These are phyloP conservation scores for Lophium mytilinum DNA, from an alignment of 495 filamentous ascomycete species.

Conservation along the genomic window DNA sequence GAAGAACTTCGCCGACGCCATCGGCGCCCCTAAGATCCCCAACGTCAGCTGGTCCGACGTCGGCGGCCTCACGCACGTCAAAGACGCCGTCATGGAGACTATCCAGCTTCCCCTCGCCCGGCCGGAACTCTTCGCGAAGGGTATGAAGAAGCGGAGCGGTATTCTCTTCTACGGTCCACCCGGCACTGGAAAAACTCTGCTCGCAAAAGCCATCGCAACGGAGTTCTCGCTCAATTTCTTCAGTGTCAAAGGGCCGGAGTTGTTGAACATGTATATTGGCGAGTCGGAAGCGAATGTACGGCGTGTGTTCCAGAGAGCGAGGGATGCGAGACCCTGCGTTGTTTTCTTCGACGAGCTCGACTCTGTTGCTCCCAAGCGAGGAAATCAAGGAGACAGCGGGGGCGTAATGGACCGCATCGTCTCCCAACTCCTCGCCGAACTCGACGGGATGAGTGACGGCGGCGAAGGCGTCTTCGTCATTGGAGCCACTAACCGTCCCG, in stretches of 20 bases:
- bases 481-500: conserved; percentile 90
- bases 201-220: conserved; percentile 96
- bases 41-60: conserved; percentile 97
- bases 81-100: conserved; percentile 91
- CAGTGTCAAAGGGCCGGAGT: conserved; percentile 92
- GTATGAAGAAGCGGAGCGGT: conserved; percentile 97
- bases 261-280: conserved; percentile 99
- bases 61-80: conserved; percentile 85
- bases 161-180: conserved; percentile 98
- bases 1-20: conserved; percentile 95
- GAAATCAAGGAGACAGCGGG: conserved; percentile 95
- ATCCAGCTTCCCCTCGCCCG: conserved; percentile 89
- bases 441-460: conserved; percentile 95
- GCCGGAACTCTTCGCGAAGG: conserved; percentile 92
- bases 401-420: conserved; percentile 99
- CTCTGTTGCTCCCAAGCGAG: conserved; percentile 92
- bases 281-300: conserved; percentile 97
- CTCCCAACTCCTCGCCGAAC: conserved; percentile 84
- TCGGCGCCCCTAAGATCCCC: conserved; percentile 96
- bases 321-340: conserved; percentile 93
- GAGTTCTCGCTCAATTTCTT: conserved; percentile 99
- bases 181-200: conserved; percentile 90
- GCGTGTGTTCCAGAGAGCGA: conserved; percentile 86
- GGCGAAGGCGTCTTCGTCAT: conserved; percentile 94
- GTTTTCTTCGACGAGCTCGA: conserved; percentile 99